Evolutionary conservation across 257 asterid genomes (phyloP).

Genomic region (Coffea eugenioides): DNA sequence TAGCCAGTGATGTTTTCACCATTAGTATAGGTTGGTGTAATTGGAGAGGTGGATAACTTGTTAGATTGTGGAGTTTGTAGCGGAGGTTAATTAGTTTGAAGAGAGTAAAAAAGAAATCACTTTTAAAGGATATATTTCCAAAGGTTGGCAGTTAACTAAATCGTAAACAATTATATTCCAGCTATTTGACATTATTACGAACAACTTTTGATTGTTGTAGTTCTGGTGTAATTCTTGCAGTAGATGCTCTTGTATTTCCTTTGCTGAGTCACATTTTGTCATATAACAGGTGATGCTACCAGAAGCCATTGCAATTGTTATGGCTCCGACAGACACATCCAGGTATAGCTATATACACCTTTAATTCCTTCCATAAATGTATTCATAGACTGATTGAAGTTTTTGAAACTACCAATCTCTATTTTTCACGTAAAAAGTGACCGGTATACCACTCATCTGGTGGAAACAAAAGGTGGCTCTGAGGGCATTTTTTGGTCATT

Average conservation of each 20-base stretch:
- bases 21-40: background rate
- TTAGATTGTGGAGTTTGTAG: background rate
- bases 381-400: background rate
- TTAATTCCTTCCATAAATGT: background rate
- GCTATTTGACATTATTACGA: background rate
- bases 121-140: background rate
- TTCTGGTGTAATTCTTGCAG: background rate
- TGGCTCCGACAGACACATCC: constrained; percentile 86
- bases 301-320: constrained; percentile 92
- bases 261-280: background rate
- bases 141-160: background rate
- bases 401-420: background rate
- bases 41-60: background rate
- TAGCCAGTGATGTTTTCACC: background rate
- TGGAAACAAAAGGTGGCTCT: background rate
- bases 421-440: background rate
- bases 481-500: background rate
- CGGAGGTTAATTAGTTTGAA: background rate
- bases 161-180: background rate
- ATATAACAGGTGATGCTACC: constrained; percentile 82
- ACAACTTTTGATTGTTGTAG: background rate
- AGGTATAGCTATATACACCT: constrained; percentile 23
- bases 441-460: background rate
- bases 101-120: background rate
- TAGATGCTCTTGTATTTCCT: background rate